phyloP scores from a whole-genome alignment of 2,329 filamentous ascomycete genomes.

The Decorospora gaudefroyi region DNA sequence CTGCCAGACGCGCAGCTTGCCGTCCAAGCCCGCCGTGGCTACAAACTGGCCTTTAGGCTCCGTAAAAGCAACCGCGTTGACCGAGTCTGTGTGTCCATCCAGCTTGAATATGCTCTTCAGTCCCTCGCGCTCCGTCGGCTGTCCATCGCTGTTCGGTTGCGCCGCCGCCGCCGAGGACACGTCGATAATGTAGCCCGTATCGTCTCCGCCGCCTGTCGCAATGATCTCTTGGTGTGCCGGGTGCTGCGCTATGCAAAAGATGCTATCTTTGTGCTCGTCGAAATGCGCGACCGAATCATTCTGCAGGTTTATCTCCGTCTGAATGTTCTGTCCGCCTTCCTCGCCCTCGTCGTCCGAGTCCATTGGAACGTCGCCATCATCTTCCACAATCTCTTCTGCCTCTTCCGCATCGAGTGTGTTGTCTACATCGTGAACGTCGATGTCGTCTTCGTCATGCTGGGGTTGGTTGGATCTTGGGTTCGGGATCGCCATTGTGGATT shows the following conservation, averaged over 20 bases:
- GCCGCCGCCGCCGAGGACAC: slow-evolving; percentile 66
- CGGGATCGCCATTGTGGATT: slow-evolving; percentile 33
- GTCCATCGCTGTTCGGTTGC: slow-evolving; percentile 62
- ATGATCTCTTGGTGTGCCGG: slow-evolving; percentile 76
- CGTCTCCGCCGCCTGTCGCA: slow-evolving; percentile 84
- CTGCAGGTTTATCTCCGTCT: slow-evolving; percentile 74
- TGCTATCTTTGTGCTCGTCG: slow-evolving; percentile 84
- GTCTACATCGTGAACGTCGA: slow-evolving; percentile 63
- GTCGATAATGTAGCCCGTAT: slow-evolving; percentile 86
- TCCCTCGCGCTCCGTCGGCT: slow-evolving; percentile 60
- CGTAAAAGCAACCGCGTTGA: slow-evolving; percentile 86
- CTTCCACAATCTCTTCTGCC: slow-evolving; percentile 72
- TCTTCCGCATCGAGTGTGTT: slow-evolving; percentile 78
- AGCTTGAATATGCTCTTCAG: slow-evolving; percentile 72
- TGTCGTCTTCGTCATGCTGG: slow-evolving; percentile 38
- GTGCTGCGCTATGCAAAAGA: slow-evolving; percentile 95
- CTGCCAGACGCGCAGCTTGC: slow-evolving; percentile 73
- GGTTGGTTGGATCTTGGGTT: slow-evolving; percentile 26
- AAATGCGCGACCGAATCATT: slow-evolving; percentile 96
- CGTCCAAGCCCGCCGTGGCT: slow-evolving; percentile 86
- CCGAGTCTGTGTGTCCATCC: slow-evolving; percentile 88
- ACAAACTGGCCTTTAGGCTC: slow-evolving; percentile 80
- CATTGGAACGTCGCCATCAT: slow-evolving; percentile 76
- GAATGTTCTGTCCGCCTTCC: slow-evolving; percentile 56
- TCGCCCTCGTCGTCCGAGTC: slow-evolving; percentile 70